Evolutionary conservation across 805 yeast genomes (phyloP).

Genomic region (Yamadazyma sp.): DNA sequence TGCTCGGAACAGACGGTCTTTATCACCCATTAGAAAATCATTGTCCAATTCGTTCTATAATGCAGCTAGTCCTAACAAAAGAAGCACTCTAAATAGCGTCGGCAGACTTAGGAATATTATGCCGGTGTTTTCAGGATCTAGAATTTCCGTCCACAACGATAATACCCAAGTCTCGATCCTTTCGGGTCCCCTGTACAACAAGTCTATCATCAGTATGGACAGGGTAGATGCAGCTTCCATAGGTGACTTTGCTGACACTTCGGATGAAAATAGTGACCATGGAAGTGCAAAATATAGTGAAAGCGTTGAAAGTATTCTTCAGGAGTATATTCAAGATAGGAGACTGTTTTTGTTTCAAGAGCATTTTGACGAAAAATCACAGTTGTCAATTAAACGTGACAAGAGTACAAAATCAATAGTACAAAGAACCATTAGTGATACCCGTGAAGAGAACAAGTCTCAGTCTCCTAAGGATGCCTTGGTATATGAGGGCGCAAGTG

Average conservation of each 20-base stretch:
- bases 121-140: slow-evolving; percentile 24
- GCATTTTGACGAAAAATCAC: slow-evolving; percentile 24
- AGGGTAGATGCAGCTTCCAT: slow-evolving; percentile 15
- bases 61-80: slow-evolving; percentile 5
- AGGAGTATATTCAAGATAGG: slow-evolving; percentile 23
- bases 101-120: slow-evolving; percentile 13
- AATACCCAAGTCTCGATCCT: slow-evolving; percentile 3
- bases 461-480: slow-evolving; percentile 1
- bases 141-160: slow-evolving; percentile 18
- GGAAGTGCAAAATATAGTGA: slow-evolving; percentile 20
- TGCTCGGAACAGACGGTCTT: slow-evolving; percentile 2
- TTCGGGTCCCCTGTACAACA: slow-evolving; percentile 1
- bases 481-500: slow-evolving; percentile 3
- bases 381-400: slow-evolving; percentile 8
- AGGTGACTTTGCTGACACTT: slow-evolving; percentile 42
- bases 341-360: slow-evolving; percentile 27
- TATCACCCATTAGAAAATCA: slow-evolving; percentile 9
- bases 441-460: slow-evolving; percentile 5
- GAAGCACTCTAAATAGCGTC: neutral
- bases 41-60: slow-evolving; percentile 6
- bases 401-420: slow-evolving; percentile 13
- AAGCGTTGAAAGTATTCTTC: slow-evolving; percentile 31
- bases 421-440: slow-evolving; percentile 16
- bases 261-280: slow-evolving; percentile 19
- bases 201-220: neutral